Evolutionary conservation across 148 eudicot genomes (phyloP).

Genomic region (Dianthus caryophyllus): DNA sequence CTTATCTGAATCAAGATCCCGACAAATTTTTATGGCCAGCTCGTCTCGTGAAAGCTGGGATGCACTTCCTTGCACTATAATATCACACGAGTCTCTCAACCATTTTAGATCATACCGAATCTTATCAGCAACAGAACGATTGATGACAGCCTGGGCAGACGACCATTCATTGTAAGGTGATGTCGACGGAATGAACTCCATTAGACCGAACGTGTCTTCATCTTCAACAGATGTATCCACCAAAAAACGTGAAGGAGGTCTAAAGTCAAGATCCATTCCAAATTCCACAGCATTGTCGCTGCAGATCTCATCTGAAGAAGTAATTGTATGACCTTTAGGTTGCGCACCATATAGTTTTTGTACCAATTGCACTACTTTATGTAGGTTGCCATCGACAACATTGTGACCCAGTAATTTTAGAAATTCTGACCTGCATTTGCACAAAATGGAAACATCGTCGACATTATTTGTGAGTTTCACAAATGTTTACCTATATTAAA

Average conservation of each 20-base stretch:
- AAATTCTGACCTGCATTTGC: slow-evolving; percentile 59
- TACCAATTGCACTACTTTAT: slow-evolving; percentile 50
- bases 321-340: slow-evolving; percentile 33
- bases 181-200: slow-evolving; percentile 38
- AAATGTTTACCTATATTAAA: not conserved
- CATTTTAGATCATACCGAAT: slow-evolving; percentile 68
- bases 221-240: slow-evolving; percentile 60
- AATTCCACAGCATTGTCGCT: slow-evolving; percentile 52
- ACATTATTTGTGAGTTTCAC: not conserved
- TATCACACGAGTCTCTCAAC: slow-evolving; percentile 71
- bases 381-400: slow-evolving; percentile 47
- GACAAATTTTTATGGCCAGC: slow-evolving; percentile 85
- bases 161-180: slow-evolving; percentile 42
- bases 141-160: slow-evolving; percentile 30
- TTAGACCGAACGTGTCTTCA: slow-evolving; percentile 43
- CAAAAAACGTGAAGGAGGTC: slow-evolving; percentile 69
- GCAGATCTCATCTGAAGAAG: slow-evolving; percentile 29
- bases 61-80: slow-evolving; percentile 55
- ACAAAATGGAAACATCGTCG: slow-evolving; percentile 10
- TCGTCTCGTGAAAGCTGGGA: slow-evolving; percentile 93
- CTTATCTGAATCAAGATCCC: slow-evolving; percentile 86
- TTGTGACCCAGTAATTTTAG: slow-evolving; percentile 64
- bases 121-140: slow-evolving; percentile 26
- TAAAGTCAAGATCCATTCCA: slow-evolving; percentile 72
- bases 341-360: slow-evolving; percentile 52